Conservation (phyloP, 495 filamentous ascomycete genomes). For the Recurvomyces mirabilis region DNA sequence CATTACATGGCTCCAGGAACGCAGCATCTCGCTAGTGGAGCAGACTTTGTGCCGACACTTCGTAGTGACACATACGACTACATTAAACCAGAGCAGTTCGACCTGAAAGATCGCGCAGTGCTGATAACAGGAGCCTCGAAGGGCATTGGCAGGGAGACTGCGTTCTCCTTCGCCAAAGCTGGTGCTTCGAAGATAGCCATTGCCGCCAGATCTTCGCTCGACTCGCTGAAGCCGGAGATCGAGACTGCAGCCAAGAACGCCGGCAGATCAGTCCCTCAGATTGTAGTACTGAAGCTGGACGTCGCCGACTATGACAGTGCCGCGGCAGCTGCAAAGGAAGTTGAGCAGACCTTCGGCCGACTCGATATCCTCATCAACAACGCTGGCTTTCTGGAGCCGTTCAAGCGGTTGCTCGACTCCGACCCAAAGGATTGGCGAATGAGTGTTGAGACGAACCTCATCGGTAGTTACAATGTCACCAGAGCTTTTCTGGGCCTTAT, state of each 20-base stretch:
- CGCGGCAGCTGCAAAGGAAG: slow-evolving; percentile 24
- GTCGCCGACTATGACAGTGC: slow-evolving; percentile 33
- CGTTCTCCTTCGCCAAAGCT: slow-evolving; percentile 24
- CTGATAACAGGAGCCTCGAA: slow-evolving; percentile 27
- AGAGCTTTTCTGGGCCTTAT: slow-evolving; percentile 37
- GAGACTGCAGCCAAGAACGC: slow-evolving; percentile 29
- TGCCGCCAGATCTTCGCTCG: slow-evolving; percentile 35
- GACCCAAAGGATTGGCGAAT: slow-evolving; percentile 39
- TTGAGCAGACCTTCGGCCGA: slow-evolving; percentile 26
- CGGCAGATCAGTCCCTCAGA: slow-evolving; percentile 28
- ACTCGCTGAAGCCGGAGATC: slow-evolving; percentile 30
- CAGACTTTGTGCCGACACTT: background rate
- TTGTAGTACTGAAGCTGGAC: slow-evolving; percentile 36
- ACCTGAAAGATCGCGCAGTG: slow-evolving; percentile 20
- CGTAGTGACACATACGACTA: slow-evolving; percentile 23
- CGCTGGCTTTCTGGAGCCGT: slow-evolving; percentile 35
- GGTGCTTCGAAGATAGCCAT: slow-evolving; percentile 21
- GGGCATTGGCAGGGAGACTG: slow-evolving; percentile 25
- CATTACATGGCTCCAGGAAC: background rate
- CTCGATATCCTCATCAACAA: slow-evolving; percentile 48
- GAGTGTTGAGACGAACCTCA: slow-evolving; percentile 37
- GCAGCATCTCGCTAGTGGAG: background rate
- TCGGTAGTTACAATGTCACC: slow-evolving; percentile 36
- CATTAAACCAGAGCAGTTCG: slow-evolving; percentile 18
- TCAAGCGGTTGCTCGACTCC: slow-evolving; percentile 30